Evolutionary conservation across 2,329 filamentous ascomycete species (phyloP), one percentile per base, ranked within the genome.

Genomic region (Botryotinia globosa): DNA sequence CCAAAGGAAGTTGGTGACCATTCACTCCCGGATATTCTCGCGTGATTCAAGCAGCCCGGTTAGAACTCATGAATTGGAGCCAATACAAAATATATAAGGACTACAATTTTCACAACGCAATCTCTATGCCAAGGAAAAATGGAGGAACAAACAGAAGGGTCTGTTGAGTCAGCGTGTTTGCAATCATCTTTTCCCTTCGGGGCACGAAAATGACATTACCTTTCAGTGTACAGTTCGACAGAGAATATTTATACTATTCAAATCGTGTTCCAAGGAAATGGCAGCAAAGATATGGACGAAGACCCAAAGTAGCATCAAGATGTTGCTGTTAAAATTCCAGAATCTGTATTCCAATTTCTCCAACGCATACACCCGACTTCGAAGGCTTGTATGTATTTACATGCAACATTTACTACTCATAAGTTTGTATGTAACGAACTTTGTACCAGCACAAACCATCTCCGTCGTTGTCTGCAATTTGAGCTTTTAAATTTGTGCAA

Each of bases 401-500:
- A 25, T 39, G 22, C 22, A 61, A 34, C 3, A 12, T 34, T 3
- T 14, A 1, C 56, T 34, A 14, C 20, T 25, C 20, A 12, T 14
- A 32, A 29, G 29, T 2, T 25, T 37, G 4, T 14, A 2, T 1
- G 22, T 25, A 22, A 12, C 20, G 32, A 22, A 25, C 8, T 59
- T 12, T 8, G 18, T 45, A 45, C 22, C 56, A 59, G 20, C 34
- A 59, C 3, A 58, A 32, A 34, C 16, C 44, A 45, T 1, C 10
- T 3, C 3, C 29, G 3, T 32, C 6, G 1, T 58, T 45, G 0
- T 8, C 2, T 0, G 18, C 1, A 0, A 3, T 0, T 9, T 20
- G 1, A 37, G 22, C 7, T 37, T 10, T 20, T 6, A 3, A 2
- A 1, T 37, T 59, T 32, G 4, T 12, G 56, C 2, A 59, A 34